Evolutionary conservation across 257 asterid genomes (phyloP).

Genomic region (Solanum pimpinellifolium): DNA sequence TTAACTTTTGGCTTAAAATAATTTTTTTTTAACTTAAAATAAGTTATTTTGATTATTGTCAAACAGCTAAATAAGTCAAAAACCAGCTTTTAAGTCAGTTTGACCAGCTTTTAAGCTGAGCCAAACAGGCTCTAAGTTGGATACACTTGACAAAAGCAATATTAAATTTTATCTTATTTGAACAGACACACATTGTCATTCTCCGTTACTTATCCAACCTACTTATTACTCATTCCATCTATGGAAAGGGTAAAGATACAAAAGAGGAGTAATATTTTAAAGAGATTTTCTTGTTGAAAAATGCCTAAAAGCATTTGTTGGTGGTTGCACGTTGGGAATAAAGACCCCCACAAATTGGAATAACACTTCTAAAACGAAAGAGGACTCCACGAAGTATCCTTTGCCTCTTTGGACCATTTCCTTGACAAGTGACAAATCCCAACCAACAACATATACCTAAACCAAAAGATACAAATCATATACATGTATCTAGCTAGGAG

Average conservation of each 20-base stretch:
- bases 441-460: background rate
- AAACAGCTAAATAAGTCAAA: too few species aligned
- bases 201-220: background rate
- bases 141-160: too few species aligned
- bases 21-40: too few species aligned
- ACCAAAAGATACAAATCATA: background rate
- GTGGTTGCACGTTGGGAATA: conserved; percentile 2
- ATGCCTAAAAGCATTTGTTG: background rate
- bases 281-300: background rate
- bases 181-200: too few species aligned
- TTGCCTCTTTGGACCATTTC: background rate
- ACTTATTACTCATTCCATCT: background rate
- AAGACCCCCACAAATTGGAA: conserved; percentile 1
- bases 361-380: background rate
- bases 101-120: too few species aligned
- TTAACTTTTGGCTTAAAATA: too few species aligned
- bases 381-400: conserved; percentile 3
- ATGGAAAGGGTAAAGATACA: background rate
- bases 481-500: background rate
- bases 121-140: too few species aligned
- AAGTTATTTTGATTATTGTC: too few species aligned
- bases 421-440: background rate
- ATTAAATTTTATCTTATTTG: too few species aligned
- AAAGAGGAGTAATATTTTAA: background rate
- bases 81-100: too few species aligned